These are phyloP conservation scores for Aspergillus ellipticus DNA, from an alignment of 495 filamentous ascomycete genomes.

Conservation along the genomic window DNA sequence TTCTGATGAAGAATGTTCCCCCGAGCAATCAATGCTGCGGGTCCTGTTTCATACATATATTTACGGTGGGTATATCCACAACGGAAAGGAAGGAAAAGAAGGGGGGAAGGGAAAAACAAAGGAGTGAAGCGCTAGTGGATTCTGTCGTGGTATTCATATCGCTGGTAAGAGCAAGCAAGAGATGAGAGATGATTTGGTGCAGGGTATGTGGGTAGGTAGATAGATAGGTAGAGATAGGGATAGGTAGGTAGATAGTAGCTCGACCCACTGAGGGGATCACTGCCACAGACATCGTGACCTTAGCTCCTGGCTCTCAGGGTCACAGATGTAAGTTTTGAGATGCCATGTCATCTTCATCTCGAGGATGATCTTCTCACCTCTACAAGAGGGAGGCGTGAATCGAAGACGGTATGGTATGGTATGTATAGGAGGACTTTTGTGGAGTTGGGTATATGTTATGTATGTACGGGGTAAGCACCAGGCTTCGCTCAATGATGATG, in stretches of 20 bases:
- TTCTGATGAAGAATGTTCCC: too few relatives aligned
- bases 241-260: background rate
- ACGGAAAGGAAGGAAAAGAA: background rate
- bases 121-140: background rate
- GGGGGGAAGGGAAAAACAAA: too few relatives aligned
- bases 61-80: background rate
- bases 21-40: too few relatives aligned
- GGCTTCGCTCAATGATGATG: conserved; percentile 16
- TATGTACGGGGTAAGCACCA: conserved; percentile 5
- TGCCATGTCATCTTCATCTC: background rate
- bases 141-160: background rate
- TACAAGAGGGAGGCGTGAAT: conserved; percentile 8
- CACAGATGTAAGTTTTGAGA: too few relatives aligned
- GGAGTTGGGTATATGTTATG: background rate
- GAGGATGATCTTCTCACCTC: background rate
- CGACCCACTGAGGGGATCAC: too few relatives aligned
- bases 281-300: too few relatives aligned
- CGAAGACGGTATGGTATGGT: background rate
- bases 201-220: background rate
- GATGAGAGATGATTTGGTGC: background rate
- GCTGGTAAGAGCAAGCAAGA: background rate
- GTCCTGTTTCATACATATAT: too few relatives aligned
- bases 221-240: background rate
- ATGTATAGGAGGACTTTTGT: background rate
- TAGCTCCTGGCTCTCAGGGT: too few relatives aligned